These are phyloP conservation scores for Mycena maculata DNA, from an alignment of 768 basidiomycete species.

Conservation along the genomic window DNA sequence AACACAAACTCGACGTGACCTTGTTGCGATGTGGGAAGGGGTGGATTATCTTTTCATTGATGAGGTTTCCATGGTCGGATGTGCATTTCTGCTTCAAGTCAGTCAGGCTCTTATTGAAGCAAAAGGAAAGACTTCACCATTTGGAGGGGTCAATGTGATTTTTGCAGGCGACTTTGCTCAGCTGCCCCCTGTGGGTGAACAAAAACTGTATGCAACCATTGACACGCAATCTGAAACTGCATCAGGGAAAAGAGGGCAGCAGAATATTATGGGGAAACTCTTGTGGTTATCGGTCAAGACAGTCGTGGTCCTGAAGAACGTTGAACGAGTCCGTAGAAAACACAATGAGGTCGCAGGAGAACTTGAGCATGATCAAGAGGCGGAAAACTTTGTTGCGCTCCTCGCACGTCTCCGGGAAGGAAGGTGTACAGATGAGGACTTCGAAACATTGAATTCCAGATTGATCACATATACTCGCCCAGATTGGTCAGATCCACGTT, in stretches of 20 bases:
- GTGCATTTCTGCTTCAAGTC: no score
- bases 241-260: background rate
- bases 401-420: background rate
- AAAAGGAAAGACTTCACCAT: no score
- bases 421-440: background rate
- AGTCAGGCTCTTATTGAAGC: no score
- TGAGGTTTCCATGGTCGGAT: no score
- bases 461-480: background rate
- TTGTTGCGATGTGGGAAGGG: no score
- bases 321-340: background rate
- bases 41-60: no score
- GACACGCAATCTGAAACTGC: background rate
- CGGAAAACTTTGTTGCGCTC: background rate
- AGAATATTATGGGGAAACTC: constrained; percentile 3
- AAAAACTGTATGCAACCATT: background rate
- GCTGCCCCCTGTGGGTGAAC: no score
- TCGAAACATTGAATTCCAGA: constrained; percentile 1
- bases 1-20: background rate
- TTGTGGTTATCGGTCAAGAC: no score
- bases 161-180: no score
- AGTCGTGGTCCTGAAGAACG: background rate
- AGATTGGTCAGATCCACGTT: background rate
- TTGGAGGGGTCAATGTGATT: no score
- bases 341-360: background rate
- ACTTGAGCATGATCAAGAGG: background rate